A percentile compares a stretch with the other conserved stretches of the same genome.
phyloP scores from a whole-genome alignment of 2,329 filamentous ascomycete genomes.

The Nothophaeocryptopus gaeumannii region DNA sequence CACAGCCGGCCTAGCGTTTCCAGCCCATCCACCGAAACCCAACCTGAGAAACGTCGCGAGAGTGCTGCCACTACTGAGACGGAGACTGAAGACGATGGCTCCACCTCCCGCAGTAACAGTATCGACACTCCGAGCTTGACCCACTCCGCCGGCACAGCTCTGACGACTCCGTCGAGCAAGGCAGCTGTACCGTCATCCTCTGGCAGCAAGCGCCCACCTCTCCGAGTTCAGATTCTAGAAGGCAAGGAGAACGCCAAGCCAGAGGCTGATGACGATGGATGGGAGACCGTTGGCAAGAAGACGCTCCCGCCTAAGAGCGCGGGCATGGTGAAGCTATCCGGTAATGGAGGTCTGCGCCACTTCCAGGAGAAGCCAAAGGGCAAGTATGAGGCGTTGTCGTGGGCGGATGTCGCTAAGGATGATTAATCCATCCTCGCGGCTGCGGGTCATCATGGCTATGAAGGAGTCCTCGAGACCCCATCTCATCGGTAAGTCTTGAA shows the following conservation, averaged over 20 bases:
- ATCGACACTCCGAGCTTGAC: constrained; percentile 16
- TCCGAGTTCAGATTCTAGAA: constrained; percentile 4
- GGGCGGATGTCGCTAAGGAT: constrained; percentile 11
- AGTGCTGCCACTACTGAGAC: constrained; percentile 9
- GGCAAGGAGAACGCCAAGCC: constrained; percentile 1
- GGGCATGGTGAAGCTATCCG: constrained; percentile 19
- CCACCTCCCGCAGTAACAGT: constrained; percentile 19
- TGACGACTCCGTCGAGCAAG: constrained; percentile 14
- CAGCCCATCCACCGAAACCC: neutral
- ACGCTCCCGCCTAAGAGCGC: constrained; percentile 9
- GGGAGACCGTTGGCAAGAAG: constrained; percentile 24
- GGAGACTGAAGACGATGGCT: constrained; percentile 13
- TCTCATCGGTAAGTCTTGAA: too few species aligned
- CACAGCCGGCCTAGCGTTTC: constrained; percentile 16
- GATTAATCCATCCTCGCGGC: neutral
- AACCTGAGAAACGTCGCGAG: constrained; percentile 12
- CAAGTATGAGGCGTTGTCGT: constrained; percentile 17
- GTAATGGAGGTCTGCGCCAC: constrained; percentile 25
- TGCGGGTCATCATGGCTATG: too few species aligned
- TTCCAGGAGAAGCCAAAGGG: constrained; percentile 19
- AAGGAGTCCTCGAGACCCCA: too few species aligned
- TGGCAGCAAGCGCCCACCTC: constrained; percentile 8
- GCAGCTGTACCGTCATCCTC: constrained; percentile 5
- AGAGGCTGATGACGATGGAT: constrained; percentile 15
- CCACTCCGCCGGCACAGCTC: constrained; percentile 10